These are phyloP conservation scores for Ogataea dorogensis DNA, from an alignment of 805 yeast genomes.

Conservation along the genomic window DNA sequence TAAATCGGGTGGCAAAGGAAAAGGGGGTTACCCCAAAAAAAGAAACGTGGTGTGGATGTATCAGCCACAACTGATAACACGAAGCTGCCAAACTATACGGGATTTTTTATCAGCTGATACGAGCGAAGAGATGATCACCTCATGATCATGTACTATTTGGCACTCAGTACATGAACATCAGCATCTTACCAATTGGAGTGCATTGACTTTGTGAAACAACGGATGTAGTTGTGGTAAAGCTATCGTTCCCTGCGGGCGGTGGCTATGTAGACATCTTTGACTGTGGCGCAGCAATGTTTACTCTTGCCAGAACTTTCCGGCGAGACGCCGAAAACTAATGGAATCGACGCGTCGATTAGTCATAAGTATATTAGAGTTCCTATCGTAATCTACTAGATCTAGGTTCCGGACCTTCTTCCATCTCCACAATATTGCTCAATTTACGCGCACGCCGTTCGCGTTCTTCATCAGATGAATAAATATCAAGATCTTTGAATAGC, in stretches of 20 bases:
- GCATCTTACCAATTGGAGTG: too few species aligned
- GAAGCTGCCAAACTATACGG: conserved; percentile 6
- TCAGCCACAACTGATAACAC: conserved; percentile 19
- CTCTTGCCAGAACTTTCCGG: conserved; percentile 11
- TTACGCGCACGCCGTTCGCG: conserved; percentile 12
- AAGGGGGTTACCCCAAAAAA: conserved; percentile 18
- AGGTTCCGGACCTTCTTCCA: conserved; percentile 16
- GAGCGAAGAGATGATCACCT: too few species aligned
- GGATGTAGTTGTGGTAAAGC: too few species aligned
- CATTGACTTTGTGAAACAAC: too few species aligned
- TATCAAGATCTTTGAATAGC: conserved; percentile 17
- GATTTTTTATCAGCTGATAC: neutral
- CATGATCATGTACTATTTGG: too few species aligned
- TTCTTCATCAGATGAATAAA: conserved; percentile 17
- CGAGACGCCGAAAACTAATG: conserved; percentile 4
- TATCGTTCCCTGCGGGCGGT: too few species aligned
- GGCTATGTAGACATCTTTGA: too few species aligned
- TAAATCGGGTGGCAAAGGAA: conserved; percentile 28
- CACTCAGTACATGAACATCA: too few species aligned
- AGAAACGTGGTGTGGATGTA: conserved; percentile 11
- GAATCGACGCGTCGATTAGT: conserved; percentile 6
- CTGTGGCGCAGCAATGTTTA: conserved; percentile 8
- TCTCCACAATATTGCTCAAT: conserved; percentile 21
- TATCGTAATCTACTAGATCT: conserved; percentile 4
- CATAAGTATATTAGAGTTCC: neutral